Conservation (phyloP, 306 rosid species). For the Dalbergia cochinchinensis region DNA sequence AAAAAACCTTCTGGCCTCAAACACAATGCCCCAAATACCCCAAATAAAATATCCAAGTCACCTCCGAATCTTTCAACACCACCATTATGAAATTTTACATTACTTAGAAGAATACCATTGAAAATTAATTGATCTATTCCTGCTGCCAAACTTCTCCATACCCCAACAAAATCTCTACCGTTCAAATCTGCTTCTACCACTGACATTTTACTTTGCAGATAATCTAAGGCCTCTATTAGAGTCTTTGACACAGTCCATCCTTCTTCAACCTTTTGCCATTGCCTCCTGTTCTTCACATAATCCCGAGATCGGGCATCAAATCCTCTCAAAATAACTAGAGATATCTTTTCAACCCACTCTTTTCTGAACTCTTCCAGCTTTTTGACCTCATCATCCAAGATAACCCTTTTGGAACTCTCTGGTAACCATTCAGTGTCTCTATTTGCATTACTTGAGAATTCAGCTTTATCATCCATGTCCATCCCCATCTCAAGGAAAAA, state of each 20-base stretch:
- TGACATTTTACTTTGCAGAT: slow-evolving; percentile 72
- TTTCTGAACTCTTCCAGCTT: slow-evolving; percentile 73
- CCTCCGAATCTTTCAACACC: slow-evolving; percentile 77
- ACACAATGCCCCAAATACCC: slow-evolving; percentile 86
- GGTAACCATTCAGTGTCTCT: slow-evolving; percentile 35
- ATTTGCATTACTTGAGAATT: slow-evolving; percentile 40
- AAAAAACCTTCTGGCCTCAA: slow-evolving; percentile 90
- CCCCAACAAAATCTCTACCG: slow-evolving; percentile 70
- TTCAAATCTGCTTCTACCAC: slow-evolving; percentile 73
- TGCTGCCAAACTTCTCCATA: slow-evolving; percentile 90
- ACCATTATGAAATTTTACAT: slow-evolving; percentile 65
- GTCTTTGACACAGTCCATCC: slow-evolving; percentile 82
- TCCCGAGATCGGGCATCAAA: slow-evolving; percentile 80
- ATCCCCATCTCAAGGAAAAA: slow-evolving; percentile 84
- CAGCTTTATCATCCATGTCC: slow-evolving; percentile 47
- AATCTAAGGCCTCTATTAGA: slow-evolving; percentile 76
- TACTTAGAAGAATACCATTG: slow-evolving; percentile 64
- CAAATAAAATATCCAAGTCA: slow-evolving; percentile 82
- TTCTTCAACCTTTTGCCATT: slow-evolving; percentile 84
- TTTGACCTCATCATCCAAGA: slow-evolving; percentile 70
- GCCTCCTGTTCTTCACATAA: slow-evolving; percentile 82
- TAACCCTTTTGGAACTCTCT: slow-evolving; percentile 57
- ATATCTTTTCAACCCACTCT: slow-evolving; percentile 85
- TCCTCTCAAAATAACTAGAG: slow-evolving; percentile 82
- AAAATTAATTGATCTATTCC: slow-evolving; percentile 75